These are phyloP conservation scores for Turritis glabra DNA, from an alignment of 345 rosid species.

Conservation along the genomic window DNA sequence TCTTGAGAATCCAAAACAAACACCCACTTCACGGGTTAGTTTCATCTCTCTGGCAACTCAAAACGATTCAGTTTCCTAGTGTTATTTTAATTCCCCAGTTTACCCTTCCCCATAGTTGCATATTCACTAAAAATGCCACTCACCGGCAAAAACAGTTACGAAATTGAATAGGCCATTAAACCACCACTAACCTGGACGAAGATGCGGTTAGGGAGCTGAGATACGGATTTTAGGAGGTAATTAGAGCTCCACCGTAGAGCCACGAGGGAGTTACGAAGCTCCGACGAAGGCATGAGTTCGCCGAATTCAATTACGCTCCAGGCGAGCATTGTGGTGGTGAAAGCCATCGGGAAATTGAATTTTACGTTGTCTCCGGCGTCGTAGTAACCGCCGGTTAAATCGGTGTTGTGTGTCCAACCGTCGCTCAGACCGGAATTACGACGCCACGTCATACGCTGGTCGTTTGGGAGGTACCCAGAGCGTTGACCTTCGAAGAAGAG, in stretches of 20 bases:
- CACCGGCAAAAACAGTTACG: conserved; percentile 33
- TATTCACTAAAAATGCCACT: conserved; percentile 24
- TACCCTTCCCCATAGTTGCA: conserved; percentile 9
- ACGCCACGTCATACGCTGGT: conserved; percentile 74
- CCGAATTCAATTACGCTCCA: conserved; percentile 95
- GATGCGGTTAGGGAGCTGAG: conserved; percentile 83
- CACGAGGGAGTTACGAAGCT: conserved; percentile 58
- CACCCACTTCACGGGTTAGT: conserved; percentile 38
- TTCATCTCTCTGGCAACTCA: conserved; percentile 18
- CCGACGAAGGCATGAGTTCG: conserved; percentile 68
- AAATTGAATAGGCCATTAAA: not conserved
- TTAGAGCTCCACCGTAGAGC: conserved; percentile 85
- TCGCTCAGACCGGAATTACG: conserved; percentile 74
- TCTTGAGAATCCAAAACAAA: conserved; percentile 15
- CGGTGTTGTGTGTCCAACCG: conserved; percentile 66
- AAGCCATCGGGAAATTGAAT: conserved; percentile 93
- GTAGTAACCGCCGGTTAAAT: conserved; percentile 87
- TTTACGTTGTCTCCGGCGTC: conserved; percentile 97
- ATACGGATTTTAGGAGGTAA: conserved; percentile 76
- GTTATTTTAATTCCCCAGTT: not conserved
- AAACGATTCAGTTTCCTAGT: conserved; percentile 36
- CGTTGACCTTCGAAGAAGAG: conserved; percentile 98
- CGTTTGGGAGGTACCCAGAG: conserved; percentile 73
- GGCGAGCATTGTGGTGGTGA: conserved; percentile 81
- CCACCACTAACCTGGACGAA: conserved; percentile 75